phyloP scores from a whole-genome alignment of 257 asterid genomes.

The Salvia splendens region DNA sequence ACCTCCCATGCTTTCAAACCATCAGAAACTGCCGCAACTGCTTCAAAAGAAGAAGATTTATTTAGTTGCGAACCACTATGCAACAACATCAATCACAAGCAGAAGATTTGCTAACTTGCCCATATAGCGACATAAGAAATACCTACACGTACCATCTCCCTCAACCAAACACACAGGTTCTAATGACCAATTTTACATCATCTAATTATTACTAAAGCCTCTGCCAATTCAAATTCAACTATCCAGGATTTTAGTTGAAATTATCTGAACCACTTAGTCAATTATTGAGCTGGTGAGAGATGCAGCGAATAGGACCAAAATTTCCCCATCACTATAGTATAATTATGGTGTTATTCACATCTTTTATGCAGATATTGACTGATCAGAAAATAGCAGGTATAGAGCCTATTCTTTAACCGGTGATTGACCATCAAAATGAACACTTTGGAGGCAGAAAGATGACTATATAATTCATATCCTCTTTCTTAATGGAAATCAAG shows the following conservation, averaged over 20 bases:
- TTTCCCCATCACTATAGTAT: not conserved
- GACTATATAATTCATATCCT: not conserved
- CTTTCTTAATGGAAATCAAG: not conserved
- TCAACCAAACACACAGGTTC: constrained; percentile 2
- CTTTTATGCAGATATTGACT: not conserved
- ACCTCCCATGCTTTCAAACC: constrained; percentile 92
- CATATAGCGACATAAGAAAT: not conserved
- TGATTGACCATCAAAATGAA: not conserved
- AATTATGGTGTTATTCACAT: not conserved
- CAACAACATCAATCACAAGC: not conserved
- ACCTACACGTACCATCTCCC: not conserved
- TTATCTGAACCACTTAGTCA: not conserved
- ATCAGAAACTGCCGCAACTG: constrained; percentile 84
- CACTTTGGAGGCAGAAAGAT: not conserved
- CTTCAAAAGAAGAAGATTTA: not conserved
- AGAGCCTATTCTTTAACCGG: not conserved
- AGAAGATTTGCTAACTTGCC: constrained; percentile 5
- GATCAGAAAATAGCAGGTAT: constrained; percentile 3
- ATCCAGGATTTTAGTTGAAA: not conserved
- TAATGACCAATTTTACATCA: constrained; percentile 2
- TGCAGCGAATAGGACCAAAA: not conserved
- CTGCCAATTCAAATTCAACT: not conserved
- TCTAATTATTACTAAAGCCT: not conserved
- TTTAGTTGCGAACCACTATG: not conserved
- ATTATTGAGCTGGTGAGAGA: constrained; percentile 1